Base-by-base conservation (phyloP, 768 basidiomycete species). In the Lanmaoa pseudosensibilis region DNA sequence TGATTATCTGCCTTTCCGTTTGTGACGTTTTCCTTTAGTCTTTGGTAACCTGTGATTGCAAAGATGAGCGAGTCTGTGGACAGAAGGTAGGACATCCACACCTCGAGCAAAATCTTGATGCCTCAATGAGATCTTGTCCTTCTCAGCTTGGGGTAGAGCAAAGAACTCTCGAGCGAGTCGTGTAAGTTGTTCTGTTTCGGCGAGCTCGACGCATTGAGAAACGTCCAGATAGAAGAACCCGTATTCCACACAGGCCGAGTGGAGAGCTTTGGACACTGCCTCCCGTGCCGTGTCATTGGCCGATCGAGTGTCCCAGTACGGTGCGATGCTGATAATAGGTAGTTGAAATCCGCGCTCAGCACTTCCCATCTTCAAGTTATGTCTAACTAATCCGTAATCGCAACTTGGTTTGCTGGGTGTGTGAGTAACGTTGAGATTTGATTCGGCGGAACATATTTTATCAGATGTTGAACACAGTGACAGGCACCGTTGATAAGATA, bases 221-320 rank as follows among this genome's bases (percentile, higher is more conserved):
- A 93, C 75, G 57, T 92, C 82, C 45, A 94, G 77, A 71, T 95
- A 96, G 75, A 96, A 94, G 79, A 96, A 96, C 0, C 94, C 94
- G 53, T 83, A 91, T 52, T 88, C 76, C 21, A 88, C 65, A 64
- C 91, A 92, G 9, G 92, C 91, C 0, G 73, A 67, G 64, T 93
- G 92, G 18, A 95, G 72, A 0, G 84, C 82, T 12, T 78, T 77
- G 25, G 82, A 78, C 1, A 74, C 72, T 2, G 78, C 75, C 43
- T 82, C 78, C 23, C 78, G 77, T 32, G 74, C 73, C 4, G 61
- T 47, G 37, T 71, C 67, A 34, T 65, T 52, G 27, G 55, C 36
- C 5, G 71, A 68, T 48, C 73, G 71, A 13, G 68, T 57, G 40
- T 73, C 68, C 39, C 88, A 73, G 64, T 85, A 90, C 0, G 92